These are phyloP conservation scores for Claviceps purpurea DNA, from an alignment of 2,329 filamentous ascomycete genomes.

Conservation along the genomic window DNA sequence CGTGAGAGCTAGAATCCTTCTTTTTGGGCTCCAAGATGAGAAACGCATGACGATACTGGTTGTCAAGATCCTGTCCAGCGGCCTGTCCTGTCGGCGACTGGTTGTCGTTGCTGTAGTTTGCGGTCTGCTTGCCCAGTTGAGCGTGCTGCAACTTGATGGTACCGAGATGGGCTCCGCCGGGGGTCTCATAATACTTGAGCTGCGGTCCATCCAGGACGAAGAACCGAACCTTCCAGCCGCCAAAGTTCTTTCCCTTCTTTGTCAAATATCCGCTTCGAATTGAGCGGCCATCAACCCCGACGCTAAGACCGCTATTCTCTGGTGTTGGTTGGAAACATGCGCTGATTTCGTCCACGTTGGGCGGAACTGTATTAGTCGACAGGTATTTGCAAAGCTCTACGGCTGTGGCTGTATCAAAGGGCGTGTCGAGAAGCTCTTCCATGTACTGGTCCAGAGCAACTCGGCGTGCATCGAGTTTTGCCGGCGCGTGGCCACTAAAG, in stretches of 20 bases:
- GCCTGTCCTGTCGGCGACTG: constrained; percentile 45
- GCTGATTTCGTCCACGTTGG: constrained; percentile 43
- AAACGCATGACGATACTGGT: constrained; percentile 94
- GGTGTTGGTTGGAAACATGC: constrained; percentile 12
- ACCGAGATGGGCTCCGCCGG: constrained; percentile 78
- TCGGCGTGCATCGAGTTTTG: constrained; percentile 80
- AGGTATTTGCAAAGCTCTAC: constrained; percentile 78
- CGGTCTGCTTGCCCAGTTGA: constrained; percentile 85
- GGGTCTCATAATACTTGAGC: constrained; percentile 82
- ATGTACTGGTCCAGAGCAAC: constrained; percentile 73
- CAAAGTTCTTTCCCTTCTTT: constrained; percentile 96
- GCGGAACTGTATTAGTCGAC: constrained; percentile 51
- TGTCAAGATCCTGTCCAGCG: constrained; percentile 63
- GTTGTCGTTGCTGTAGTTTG: constrained; percentile 29
- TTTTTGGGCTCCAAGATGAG: constrained; percentile 90
- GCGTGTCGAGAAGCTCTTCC: constrained; percentile 70
- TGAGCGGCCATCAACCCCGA: constrained; percentile 50
- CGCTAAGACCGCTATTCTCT: constrained; percentile 20
- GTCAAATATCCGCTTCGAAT: constrained; percentile 84
- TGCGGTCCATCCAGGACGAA: constrained; percentile 45
- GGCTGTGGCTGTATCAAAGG: constrained; percentile 63
- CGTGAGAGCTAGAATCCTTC: constrained; percentile 77
- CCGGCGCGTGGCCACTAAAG: constrained; percentile 86
- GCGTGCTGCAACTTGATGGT: constrained; percentile 85
- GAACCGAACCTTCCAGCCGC: constrained; percentile 83